Conservation (phyloP, 148 eudicot genomes). For the Drosera capensis region DNA sequence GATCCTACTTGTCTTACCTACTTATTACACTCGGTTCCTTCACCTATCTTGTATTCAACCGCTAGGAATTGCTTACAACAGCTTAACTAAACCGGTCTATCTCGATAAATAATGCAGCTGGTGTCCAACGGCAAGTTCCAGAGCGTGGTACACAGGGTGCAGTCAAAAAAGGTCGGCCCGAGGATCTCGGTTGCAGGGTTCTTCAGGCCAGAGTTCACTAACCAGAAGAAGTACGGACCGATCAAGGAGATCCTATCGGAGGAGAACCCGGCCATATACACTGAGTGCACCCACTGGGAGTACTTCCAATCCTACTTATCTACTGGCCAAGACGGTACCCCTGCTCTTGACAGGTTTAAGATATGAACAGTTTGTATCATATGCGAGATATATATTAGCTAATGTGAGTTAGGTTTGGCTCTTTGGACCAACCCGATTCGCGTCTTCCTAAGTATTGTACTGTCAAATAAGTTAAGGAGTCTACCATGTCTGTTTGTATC, state of each 20-base stretch:
- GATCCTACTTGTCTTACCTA: too few relatives aligned
- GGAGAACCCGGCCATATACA: not conserved
- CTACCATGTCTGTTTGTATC: too few relatives aligned
- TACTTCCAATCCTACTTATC: not conserved
- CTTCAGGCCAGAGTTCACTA: slow-evolving; percentile 1
- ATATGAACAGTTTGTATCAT: too few relatives aligned
- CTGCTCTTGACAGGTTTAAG: slow-evolving; percentile 1
- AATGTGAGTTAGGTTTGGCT: too few relatives aligned
- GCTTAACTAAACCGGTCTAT: not conserved
- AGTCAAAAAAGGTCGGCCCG: not conserved
- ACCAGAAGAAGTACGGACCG: not conserved
- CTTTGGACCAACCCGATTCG: too few relatives aligned
- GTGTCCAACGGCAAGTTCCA: slow-evolving; percentile 2
- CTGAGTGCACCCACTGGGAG: not conserved
- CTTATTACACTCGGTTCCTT: not conserved
- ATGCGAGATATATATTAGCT: too few relatives aligned
- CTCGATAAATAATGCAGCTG: not conserved
- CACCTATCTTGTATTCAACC: not conserved
- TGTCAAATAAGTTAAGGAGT: too few relatives aligned
- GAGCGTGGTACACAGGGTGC: slow-evolving; percentile 5
- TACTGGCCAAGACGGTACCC: not conserved
- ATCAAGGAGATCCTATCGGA: slow-evolving; percentile 4
- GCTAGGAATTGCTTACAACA: not conserved
- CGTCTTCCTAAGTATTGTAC: too few relatives aligned
- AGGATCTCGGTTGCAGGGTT: slow-evolving; percentile 1